Percentiles rank a stretch among this genome's conserved stretches.
Evolutionary conservation across 2,329 filamentous ascomycete species (phyloP).

Genomic region (Fusarium burgessii): DNA sequence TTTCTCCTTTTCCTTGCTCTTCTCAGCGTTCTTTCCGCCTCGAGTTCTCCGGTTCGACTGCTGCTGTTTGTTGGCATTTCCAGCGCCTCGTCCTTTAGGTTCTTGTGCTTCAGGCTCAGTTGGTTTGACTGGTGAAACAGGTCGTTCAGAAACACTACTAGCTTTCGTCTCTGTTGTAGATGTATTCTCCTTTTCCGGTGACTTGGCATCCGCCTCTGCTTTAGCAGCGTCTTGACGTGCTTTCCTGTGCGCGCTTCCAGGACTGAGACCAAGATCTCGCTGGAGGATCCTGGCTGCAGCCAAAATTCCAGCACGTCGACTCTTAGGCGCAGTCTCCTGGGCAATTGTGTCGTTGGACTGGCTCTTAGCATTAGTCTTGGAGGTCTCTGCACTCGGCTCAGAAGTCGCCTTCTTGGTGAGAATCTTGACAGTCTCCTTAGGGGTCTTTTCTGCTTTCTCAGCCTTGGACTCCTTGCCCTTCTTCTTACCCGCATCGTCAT

Average conservation of each 20-base stretch:
- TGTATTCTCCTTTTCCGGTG: conserved; percentile 51
- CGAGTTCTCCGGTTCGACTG: conserved; percentile 48
- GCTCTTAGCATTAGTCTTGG: conserved; percentile 56
- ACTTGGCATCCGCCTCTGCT: conserved; percentile 62
- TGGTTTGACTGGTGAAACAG: conserved; percentile 37
- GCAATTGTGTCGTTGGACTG: conserved; percentile 49
- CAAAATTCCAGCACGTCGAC: conserved; percentile 69
- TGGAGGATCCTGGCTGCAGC: conserved; percentile 74
- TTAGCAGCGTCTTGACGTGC: conserved; percentile 70
- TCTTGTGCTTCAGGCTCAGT: conserved; percentile 31
- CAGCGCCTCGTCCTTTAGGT: conserved; percentile 40
- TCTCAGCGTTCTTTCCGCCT: conserved; percentile 55
- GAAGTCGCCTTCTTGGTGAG: conserved; percentile 69
- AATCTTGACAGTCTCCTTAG: conserved; percentile 72
- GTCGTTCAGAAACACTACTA: conserved; percentile 30
- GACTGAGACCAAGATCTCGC: conserved; percentile 73
- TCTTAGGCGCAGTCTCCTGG: conserved; percentile 60
- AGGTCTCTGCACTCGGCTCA: conserved; percentile 61
- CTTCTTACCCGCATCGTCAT: conserved; percentile 69
- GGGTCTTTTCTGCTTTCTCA: conserved; percentile 64
- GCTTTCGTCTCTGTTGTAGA: conserved; percentile 17
- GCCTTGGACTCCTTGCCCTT: conserved; percentile 71
- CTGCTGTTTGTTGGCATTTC: conserved; percentile 45
- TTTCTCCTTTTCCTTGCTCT: conserved; percentile 56
- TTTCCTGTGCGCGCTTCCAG: conserved; percentile 71